Base-by-base conservation (phyloP, 2,329 filamentous ascomycete species). In the Aspergillus ochraceoroseus region DNA sequence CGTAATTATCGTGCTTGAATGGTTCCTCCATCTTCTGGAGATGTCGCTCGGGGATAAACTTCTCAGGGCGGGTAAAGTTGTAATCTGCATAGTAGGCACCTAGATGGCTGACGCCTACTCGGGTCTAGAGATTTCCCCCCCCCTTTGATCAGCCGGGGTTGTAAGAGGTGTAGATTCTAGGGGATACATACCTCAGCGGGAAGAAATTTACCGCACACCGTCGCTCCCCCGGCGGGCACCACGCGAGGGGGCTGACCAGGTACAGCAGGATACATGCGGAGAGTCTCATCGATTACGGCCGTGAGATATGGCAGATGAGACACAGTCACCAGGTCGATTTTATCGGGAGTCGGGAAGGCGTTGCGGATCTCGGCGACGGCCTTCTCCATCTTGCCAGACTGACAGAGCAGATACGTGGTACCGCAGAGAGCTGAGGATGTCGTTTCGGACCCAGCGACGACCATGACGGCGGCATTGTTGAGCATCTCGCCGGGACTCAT, bases 41-140 rank as follows among this genome's bases (percentile, higher is more conserved):
- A 62, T 70, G 77, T 0, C 74, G 62, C 51, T 76, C 71, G 0
- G 74, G 74, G 5, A 58, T 58, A 49, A 69, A 78, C 0, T 51
- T 51, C 7, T 67, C 57, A 0, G 73, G 65, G 1, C 68, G 55
- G 8, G 58, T 58, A 50, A 73, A 77, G 48, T 72, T 62, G 7
- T 51, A 49, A 0, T 64, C 57, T 37, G 67, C 69, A 43, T 65
- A 63, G 49, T 69, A 67, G 13, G 70, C 61, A 1, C 66, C 56
- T 43, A 59, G 70, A 17, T 74, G 70, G 35, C 65, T 62, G 1
- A 73, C 59, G 1, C 61, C 59, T 0, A 75, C 61, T 1, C 54
- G 48, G 1, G 65, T 71, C 68, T 72, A 32, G 3, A 9, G 7
- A 1, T 3, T 4, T 13, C 7, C 9, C 14, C n/a, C 9, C 27